Evolutionary conservation across 768 basidiomycete genomes (phyloP).

Genomic region (Tylopilus felleus): DNA sequence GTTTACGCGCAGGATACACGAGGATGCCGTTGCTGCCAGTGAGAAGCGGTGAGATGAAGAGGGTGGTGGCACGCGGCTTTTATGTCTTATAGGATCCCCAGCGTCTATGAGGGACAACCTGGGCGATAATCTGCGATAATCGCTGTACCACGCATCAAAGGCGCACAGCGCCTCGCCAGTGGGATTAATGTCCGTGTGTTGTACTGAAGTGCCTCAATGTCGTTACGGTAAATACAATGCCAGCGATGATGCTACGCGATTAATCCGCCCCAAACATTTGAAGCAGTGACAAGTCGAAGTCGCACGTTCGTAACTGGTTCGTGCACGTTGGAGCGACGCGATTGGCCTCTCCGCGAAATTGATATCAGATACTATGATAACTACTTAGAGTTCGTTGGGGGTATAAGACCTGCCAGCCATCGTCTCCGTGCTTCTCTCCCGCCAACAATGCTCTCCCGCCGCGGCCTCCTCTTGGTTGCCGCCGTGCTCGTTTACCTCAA

Average conservation of each 20-base stretch:
- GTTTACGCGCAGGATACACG: background rate
- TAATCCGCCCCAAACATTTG: background rate
- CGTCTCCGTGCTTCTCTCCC: background rate
- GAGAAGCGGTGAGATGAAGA: too few relatives aligned
- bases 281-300: background rate
- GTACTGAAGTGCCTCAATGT: too few relatives aligned
- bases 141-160: too few relatives aligned
- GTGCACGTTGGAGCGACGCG: background rate
- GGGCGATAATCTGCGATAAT: too few relatives aligned
- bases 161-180: too few relatives aligned
- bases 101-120: too few relatives aligned
- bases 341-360: background rate
- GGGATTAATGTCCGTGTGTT: too few relatives aligned
- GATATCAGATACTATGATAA: background rate
- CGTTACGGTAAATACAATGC: background rate
- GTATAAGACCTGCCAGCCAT: conserved; percentile 7
- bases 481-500: conserved; percentile 20
- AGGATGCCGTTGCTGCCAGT: background rate
- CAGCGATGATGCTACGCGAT: background rate
- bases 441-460: conserved; percentile 14
- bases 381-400: background rate
- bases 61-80: too few relatives aligned
- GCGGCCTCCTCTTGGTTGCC: conserved; percentile 19
- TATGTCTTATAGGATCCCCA: too few relatives aligned
- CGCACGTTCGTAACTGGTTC: background rate